Conservation (phyloP, 441 rosid genomes). For the Populus hybrid region DNA sequence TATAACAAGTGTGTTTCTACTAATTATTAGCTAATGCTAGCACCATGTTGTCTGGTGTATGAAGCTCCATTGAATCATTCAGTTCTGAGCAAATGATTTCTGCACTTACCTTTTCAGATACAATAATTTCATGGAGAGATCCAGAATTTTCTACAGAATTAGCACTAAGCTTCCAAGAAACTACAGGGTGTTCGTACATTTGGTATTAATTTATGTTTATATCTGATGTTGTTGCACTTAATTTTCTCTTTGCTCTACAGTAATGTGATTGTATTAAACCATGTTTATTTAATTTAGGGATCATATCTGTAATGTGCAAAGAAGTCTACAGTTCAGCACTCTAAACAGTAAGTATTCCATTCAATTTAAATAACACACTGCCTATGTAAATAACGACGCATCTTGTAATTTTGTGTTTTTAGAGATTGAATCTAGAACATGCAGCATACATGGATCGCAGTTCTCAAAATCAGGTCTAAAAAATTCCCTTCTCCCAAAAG, state of each 20-base stretch:
- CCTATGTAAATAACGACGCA: no score
- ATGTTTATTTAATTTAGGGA: constrained; percentile 57
- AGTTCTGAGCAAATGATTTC: no score
- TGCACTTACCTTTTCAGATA: no score
- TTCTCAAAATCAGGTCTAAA: neutral
- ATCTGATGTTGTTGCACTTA: constrained; percentile 8
- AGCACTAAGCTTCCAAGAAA: constrained; percentile 98
- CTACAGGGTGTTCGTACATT: constrained; percentile 88
- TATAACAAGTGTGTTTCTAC: no score
- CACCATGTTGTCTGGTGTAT: no score
- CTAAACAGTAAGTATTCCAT: constrained; percentile 67
- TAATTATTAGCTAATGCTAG: no score
- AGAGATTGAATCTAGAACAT: neutral
- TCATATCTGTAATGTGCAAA: constrained; percentile 75
- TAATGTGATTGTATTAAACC: constrained; percentile 14
- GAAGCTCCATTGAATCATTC: no score
- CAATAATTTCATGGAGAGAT: no score
- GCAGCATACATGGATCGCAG: neutral
- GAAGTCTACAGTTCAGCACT: constrained; percentile 77
- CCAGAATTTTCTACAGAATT: no score
- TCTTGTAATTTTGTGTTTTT: neutral
- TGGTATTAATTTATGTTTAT: constrained; percentile 47
- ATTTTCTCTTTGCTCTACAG: constrained; percentile 8
- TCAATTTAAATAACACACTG: neutral
- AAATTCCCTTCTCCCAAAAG: neutral